phyloP scores from a whole-genome alignment of 805 yeast genomes.

The Wickerhamiella brachini region DNA sequence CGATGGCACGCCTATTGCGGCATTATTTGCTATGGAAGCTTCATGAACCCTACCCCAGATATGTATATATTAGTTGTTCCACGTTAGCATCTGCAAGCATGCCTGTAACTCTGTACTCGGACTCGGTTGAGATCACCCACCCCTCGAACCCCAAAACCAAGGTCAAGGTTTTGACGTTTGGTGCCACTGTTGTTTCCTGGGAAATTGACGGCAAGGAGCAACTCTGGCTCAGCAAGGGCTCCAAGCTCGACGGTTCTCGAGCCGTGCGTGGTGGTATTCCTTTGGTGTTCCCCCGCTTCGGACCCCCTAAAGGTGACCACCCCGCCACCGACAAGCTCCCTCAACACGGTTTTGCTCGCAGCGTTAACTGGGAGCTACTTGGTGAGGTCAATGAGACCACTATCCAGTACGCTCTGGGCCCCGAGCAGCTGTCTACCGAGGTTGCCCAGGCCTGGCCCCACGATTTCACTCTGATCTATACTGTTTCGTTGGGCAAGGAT shows the following conservation, averaged over 20 bases:
- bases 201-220: slow-evolving; percentile 55
- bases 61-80: background rate
- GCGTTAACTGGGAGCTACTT: slow-evolving; percentile 81
- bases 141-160: slow-evolving; percentile 9
- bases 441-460: slow-evolving; percentile 44
- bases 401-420: slow-evolving; percentile 82
- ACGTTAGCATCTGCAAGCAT: slow-evolving; percentile 3
- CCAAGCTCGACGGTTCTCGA: slow-evolving; percentile 78
- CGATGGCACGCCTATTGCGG: background rate
- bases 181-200: slow-evolving; percentile 88
- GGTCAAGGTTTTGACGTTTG: slow-evolving; percentile 64
- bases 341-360: slow-evolving; percentile 94
- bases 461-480: slow-evolving; percentile 67
- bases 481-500: slow-evolving; percentile 47
- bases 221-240: slow-evolving; percentile 51
- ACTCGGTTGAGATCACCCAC: slow-evolving; percentile 12
- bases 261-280: slow-evolving; percentile 98
- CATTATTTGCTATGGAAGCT: background rate
- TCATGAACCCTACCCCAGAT: background rate
- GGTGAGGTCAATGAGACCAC: slow-evolving; percentile 65
- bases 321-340: slow-evolving; percentile 47
- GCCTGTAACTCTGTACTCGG: slow-evolving; percentile 10
- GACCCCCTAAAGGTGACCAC: slow-evolving; percentile 33
- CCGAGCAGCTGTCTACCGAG: slow-evolving; percentile 61
- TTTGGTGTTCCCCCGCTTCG: slow-evolving; percentile 78